Conservation (phyloP, 2,329 filamentous ascomycete genomes). For the Fusarium verticillioides region DNA sequence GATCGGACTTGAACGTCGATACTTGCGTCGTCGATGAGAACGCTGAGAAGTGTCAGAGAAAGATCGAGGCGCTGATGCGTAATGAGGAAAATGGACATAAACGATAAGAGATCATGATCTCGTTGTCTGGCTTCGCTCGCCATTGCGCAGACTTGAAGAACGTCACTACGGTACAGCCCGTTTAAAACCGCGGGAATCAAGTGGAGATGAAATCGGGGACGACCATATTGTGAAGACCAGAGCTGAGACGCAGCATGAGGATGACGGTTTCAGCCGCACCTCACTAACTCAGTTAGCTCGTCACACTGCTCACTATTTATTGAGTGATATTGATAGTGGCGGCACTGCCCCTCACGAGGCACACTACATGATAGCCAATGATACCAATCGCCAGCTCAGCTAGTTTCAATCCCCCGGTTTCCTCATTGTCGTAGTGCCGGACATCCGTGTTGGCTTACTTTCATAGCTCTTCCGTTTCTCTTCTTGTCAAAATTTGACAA, state of each 20-base stretch:
- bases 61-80: neutral
- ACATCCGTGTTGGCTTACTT: neutral
- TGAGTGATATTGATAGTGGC: neutral
- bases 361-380: neutral
- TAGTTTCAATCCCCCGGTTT: neutral
- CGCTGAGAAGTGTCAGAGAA: rapidly evolving
- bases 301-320: neutral
- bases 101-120: neutral
- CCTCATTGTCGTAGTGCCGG: rapidly evolving
- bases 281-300: neutral
- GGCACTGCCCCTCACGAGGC: neutral
- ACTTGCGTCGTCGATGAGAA: neutral
- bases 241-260: neutral
- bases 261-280: neutral
- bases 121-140: neutral
- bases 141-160: neutral
- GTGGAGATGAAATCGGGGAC: too few relatives aligned
- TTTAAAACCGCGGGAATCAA: rapidly evolving
- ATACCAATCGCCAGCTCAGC: neutral
- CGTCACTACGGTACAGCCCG: neutral
- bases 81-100: neutral
- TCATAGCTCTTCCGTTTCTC: rapidly evolving
- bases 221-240: rapidly evolving
- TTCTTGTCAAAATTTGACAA: too few relatives aligned
- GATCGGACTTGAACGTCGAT: neutral